Evolutionary conservation across 1,284 basidiomycete species (phyloP), one percentile per base, ranked within the genome.

Genomic region (Microstroma glucosiphilum): DNA sequence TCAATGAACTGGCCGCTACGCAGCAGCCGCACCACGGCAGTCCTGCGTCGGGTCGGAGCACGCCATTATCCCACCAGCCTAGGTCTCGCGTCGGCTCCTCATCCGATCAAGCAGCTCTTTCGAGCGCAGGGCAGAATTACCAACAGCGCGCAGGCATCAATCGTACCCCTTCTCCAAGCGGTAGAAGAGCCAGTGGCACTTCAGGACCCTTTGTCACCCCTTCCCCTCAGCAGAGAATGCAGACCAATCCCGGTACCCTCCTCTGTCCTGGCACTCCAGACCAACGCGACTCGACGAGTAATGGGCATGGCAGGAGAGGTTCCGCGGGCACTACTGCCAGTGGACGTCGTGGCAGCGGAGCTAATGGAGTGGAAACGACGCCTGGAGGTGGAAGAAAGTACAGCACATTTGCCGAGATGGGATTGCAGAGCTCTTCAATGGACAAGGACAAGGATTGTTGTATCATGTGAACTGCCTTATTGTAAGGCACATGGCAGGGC

Each of bases 1-100:
- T 73, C 43, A 62, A 71, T 51, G 72, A 73, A 26, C 68, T 64
- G 0, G 69, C 46, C 46, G 9, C 30, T 37, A 37, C 30, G 30
- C 30, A 37, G 9, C 30, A 37, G 9, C 30, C 30, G 30, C 30
- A 37, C 30, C 30, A 37, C 30, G 30, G 4, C 30, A 37, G 30
- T 9, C 30, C 30, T 9, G 30, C 30, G 9, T 37, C 30, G 30
- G 30, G 30, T 37, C 30, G 30, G 9, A 37, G 30, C 30, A 37
- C 30, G 9, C 30, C 30, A 9, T 37, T 9, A 4, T 37, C 3
- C 9, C 3, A 37, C 30, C 30, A 37, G 30, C 30, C 30, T 37
- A 37, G 30, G 30, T 37, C 30, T 37, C 30, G 30, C 9, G 30
- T 37, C 3, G 30, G 30, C 30, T 37, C 30, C 30, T 37, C 30